Conservation (phyloP, 179 eudicot genomes). For the Camellia oleifera region DNA sequence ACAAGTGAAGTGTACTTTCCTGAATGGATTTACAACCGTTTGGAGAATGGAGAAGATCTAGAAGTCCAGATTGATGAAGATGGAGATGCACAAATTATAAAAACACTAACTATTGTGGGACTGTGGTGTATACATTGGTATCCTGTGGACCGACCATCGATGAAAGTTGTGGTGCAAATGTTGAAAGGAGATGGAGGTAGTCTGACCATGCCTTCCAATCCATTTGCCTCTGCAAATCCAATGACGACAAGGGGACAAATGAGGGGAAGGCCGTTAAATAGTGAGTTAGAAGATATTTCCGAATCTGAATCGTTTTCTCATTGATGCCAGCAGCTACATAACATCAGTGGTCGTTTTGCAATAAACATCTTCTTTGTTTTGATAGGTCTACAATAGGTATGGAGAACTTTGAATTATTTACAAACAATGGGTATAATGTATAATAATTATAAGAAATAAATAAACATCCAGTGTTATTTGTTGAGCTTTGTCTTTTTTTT, state of each 20-base stretch:
- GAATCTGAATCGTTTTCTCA: background rate
- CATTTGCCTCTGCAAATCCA: conserved; percentile 19
- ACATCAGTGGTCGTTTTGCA: too few relatives aligned
- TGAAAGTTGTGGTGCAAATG: conserved; percentile 25
- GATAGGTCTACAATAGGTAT: too few relatives aligned
- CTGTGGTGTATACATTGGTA: conserved; percentile 35
- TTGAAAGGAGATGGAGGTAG: conserved; percentile 14
- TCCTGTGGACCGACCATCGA: conserved; percentile 32
- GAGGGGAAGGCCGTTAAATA: background rate
- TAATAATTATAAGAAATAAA: too few relatives aligned
- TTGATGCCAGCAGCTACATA: too few relatives aligned
- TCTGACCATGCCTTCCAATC: conserved; percentile 28
- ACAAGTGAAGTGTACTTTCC: conserved; percentile 22
- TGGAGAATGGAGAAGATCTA: conserved; percentile 27
- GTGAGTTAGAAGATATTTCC: conserved; percentile 9
- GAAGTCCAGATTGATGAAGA: conserved; percentile 18
- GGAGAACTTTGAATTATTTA: too few relatives aligned
- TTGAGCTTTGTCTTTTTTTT: too few relatives aligned
- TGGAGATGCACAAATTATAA: conserved; percentile 20
- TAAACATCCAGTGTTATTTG: too few relatives aligned
- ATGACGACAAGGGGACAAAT: background rate
- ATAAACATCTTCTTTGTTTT: too few relatives aligned
- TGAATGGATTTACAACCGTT: conserved; percentile 28
- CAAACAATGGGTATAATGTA: too few relatives aligned
- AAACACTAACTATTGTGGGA: conserved; percentile 28